Evolutionary conservation across 805 yeast genomes (phyloP).

Genomic region (Zygotorulaspora sp.): DNA sequence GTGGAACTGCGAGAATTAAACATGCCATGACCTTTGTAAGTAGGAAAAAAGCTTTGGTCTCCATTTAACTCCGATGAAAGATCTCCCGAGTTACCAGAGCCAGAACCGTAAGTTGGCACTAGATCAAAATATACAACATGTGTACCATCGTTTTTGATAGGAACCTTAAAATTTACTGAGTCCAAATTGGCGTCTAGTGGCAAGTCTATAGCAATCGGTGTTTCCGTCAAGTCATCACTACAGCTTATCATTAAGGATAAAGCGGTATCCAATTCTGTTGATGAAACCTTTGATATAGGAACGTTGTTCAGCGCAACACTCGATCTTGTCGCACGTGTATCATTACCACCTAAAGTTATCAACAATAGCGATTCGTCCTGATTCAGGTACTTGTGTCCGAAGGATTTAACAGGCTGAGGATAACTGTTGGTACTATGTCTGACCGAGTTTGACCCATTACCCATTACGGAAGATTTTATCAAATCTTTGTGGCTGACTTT

Average conservation of each 20-base stretch:
- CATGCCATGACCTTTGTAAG: conserved; percentile 1
- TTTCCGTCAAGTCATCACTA: conserved; percentile 40
- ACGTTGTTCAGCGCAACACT: conserved; percentile 69
- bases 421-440: conserved; percentile 4
- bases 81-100: conserved; percentile 14
- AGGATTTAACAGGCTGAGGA: conserved; percentile 63
- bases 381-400: conserved; percentile 75
- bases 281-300: conserved; percentile 68
- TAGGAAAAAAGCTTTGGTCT: conserved; percentile 1
- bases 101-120: conserved; percentile 76
- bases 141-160: conserved; percentile 45
- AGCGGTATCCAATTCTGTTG: conserved; percentile 87
- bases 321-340: conserved; percentile 51
- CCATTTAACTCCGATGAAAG: conserved; percentile 1
- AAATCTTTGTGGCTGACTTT: conserved; percentile 11
- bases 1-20: conserved; percentile 7
- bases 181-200: conserved; percentile 75
- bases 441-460: conserved; percentile 6
- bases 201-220: conserved; percentile 64
- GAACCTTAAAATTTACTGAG: conserved; percentile 68
- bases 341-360: conserved; percentile 83
- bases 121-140: conserved; percentile 72
- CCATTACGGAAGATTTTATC: conserved; percentile 8
- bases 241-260: conserved; percentile 61
- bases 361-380: conserved; percentile 65